A percentile compares a stretch with the other conserved stretches of the same genome.
These are phyloP conservation scores for Stephania yunnanensis DNA, from an alignment of 164 flowering plant species.

Conservation along the genomic window DNA sequence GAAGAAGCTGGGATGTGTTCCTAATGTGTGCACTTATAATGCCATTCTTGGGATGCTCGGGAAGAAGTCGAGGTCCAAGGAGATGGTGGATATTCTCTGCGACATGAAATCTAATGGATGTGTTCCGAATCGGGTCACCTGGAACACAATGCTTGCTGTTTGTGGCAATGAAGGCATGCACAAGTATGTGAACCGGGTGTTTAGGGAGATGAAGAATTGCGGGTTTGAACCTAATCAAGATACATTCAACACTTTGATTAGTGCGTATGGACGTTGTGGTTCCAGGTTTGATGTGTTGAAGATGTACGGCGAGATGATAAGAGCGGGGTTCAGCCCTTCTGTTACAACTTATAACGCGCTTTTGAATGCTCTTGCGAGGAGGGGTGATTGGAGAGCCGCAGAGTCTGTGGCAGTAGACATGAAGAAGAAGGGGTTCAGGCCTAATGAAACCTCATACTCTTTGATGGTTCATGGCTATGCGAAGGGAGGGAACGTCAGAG, in stretches of 20 bases:
- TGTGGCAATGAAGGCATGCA: slow-evolving; percentile 70
- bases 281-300: slow-evolving; percentile 44
- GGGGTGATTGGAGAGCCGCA: slow-evolving; percentile 75
- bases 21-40: slow-evolving; percentile 81
- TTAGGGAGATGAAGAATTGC: slow-evolving; percentile 76
- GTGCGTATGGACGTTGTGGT: slow-evolving; percentile 86
- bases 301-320: slow-evolving; percentile 65
- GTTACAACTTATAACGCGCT: slow-evolving; percentile 78
- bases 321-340: slow-evolving; percentile 71
- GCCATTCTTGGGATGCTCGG: slow-evolving; percentile 77
- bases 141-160: slow-evolving; percentile 85
- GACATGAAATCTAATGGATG: slow-evolving; percentile 74
- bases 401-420: slow-evolving; percentile 68
- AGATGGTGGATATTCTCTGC: slow-evolving; percentile 59
- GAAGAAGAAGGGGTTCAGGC: slow-evolving; percentile 72
- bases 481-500: slow-evolving; percentile 54
- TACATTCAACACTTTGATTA: slow-evolving; percentile 76
- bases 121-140: slow-evolving; percentile 70
- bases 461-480: slow-evolving; percentile 74
- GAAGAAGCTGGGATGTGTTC: slow-evolving; percentile 76
- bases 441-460: slow-evolving; percentile 73
- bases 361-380: slow-evolving; percentile 65
- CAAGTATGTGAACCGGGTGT: slow-evolving; percentile 51
- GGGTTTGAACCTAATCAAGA: slow-evolving; percentile 93
- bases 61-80: slow-evolving; percentile 59